phyloP scores from a whole-genome alignment of 164 flowering plant species.

The Akebia trifoliata region DNA sequence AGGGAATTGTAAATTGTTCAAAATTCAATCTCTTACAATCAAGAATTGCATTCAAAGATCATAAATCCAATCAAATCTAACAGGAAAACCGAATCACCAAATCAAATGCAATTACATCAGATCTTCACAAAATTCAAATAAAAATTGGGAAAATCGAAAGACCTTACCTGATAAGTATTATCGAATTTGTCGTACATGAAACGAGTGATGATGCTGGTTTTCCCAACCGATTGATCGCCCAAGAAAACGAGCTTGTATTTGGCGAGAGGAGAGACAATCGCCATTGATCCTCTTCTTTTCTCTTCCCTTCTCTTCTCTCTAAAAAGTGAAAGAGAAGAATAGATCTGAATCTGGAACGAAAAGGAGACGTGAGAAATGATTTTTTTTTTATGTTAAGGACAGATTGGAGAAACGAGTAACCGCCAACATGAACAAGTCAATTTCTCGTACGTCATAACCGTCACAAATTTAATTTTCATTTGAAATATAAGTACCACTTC shows the following conservation, averaged over 20 bases:
- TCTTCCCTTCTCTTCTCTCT: neutral
- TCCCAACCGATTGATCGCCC: constrained; percentile 87
- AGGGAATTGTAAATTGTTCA: neutral
- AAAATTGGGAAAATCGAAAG: no score
- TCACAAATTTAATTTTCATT: no score
- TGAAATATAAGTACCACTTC: no score
- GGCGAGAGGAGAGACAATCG: constrained; percentile 70
- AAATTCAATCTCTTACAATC: neutral
- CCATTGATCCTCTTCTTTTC: constrained; percentile 35
- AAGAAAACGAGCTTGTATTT: constrained; percentile 78
- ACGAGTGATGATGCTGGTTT: constrained; percentile 86
- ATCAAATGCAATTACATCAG: neutral
- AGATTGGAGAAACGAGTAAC: no score
- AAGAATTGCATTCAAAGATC: neutral
- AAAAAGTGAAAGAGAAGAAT: neutral
- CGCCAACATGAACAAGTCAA: no score
- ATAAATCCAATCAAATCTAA: neutral
- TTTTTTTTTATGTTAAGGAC: no score
- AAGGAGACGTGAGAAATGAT: constrained; percentile 11
- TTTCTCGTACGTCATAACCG: no score
- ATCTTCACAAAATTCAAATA: no score
- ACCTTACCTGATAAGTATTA: constrained; percentile 80
- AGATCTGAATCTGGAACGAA: constrained; percentile 25
- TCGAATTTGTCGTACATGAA: constrained; percentile 93
- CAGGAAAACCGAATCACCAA: neutral